These are phyloP conservation scores for Coemansia sp. DNA, from an alignment of 192 early-diverging fungal genomes.

Conservation along the genomic window DNA sequence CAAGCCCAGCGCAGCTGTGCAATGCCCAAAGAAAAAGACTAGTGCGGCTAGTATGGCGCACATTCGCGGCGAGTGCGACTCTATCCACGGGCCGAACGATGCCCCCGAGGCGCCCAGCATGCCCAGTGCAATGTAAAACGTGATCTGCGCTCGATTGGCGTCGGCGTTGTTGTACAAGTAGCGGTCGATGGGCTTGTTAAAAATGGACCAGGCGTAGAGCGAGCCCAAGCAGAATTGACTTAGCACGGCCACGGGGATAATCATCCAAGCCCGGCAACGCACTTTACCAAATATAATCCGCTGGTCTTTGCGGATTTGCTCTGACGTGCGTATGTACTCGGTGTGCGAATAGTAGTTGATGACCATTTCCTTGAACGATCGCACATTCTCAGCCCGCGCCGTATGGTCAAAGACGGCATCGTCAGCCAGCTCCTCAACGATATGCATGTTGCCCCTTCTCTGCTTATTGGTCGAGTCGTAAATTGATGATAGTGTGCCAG, in stretches of 20 bases:
- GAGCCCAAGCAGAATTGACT: constrained; percentile 76
- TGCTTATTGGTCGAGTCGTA: not conserved
- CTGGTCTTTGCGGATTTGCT: constrained; percentile 63
- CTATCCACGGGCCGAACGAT: constrained; percentile 79
- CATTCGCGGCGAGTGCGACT: constrained; percentile 72
- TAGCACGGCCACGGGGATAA: constrained; percentile 70
- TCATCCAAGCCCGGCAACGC: constrained; percentile 67
- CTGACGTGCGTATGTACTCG: constrained; percentile 61
- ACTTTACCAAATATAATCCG: constrained; percentile 49
- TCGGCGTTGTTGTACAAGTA: constrained; percentile 59
- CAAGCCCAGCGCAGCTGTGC: constrained; percentile 65
- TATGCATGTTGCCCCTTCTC: constrained; percentile 16
- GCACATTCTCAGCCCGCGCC: constrained; percentile 16
- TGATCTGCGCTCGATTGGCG: constrained; percentile 60
- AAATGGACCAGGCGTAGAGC: constrained; percentile 79
- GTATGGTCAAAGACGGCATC: constrained; percentile 49
- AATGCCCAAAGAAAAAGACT: constrained; percentile 72
- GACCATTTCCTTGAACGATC: constrained; percentile 50
- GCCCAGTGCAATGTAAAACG: constrained; percentile 79
- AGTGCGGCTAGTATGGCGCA: constrained; percentile 64
- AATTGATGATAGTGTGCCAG: not conserved
- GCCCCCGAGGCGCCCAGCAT: constrained; percentile 74
- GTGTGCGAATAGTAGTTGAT: constrained; percentile 59
- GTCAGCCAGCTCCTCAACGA: constrained; percentile 46
- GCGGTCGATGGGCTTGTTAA: constrained; percentile 71